Conservation (phyloP, 179 eudicot genomes). For the Heliamphora pulchella region DNA sequence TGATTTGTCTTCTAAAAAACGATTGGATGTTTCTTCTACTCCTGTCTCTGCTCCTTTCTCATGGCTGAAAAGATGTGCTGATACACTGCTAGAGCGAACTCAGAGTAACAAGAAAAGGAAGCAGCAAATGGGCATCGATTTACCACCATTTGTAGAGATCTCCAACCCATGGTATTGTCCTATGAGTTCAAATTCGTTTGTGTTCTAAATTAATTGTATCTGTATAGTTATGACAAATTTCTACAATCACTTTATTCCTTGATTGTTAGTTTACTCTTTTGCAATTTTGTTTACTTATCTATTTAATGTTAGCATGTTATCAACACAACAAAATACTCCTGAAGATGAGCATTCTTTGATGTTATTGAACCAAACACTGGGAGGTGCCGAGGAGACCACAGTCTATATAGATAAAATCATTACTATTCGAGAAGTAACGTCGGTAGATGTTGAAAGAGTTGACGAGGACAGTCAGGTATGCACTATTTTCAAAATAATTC, state of each 20-base stretch:
- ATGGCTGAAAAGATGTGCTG: constrained; percentile 73
- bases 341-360: constrained; percentile 31
- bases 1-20: constrained; percentile 18
- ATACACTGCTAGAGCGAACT: constrained; percentile 36
- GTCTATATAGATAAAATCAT: constrained; percentile 42
- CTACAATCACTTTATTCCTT: not conserved
- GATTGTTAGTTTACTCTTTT: not conserved
- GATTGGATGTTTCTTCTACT: constrained; percentile 34
- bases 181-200: not conserved
- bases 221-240: not conserved
- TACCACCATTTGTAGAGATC: constrained; percentile 21
- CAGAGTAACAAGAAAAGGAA: constrained; percentile 53
- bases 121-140: constrained; percentile 32
- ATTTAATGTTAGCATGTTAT: constrained; percentile 28
- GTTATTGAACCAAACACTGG: constrained; percentile 26
- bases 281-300: not conserved
- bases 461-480: constrained; percentile 29
- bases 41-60: constrained; percentile 51
- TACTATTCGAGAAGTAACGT: constrained; percentile 33
- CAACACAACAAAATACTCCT: constrained; percentile 20
- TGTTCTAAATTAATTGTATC: not conserved
- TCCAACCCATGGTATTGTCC: constrained; percentile 31
- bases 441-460: constrained; percentile 24
- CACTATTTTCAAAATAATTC: not conserved
- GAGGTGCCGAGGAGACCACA: constrained; percentile 34